Evolutionary conservation across 2,329 filamentous ascomycete species (phyloP).

Genomic region (Cercospora berteroae): DNA sequence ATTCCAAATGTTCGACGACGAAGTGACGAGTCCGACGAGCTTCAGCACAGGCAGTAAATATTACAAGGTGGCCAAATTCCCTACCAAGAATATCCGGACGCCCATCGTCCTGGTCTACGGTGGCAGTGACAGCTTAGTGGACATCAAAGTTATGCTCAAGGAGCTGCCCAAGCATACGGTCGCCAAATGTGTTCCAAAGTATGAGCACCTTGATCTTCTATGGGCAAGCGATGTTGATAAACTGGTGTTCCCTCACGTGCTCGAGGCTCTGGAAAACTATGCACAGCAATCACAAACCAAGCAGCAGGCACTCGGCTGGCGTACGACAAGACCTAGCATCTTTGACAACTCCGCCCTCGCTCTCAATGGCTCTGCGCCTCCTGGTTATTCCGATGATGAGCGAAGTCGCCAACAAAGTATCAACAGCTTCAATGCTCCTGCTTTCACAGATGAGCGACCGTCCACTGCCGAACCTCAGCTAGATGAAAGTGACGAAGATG

Average conservation of each 20-base stretch:
- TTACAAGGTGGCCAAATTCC: conserved; percentile 94
- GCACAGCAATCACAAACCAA: conserved; percentile 34
- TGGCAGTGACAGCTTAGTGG: conserved; percentile 87
- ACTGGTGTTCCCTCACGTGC: conserved; percentile 87
- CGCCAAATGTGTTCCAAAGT: conserved; percentile 83
- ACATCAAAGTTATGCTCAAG: conserved; percentile 87
- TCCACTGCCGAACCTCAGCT: conserved; percentile 29
- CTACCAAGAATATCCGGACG: conserved; percentile 94
- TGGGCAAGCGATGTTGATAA: conserved; percentile 85
- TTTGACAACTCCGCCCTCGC: conserved; percentile 22
- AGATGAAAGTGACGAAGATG: conserved; percentile 33
- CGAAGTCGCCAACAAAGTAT: conserved; percentile 13
- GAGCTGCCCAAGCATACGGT: conserved; percentile 83
- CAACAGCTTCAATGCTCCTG: conserved; percentile 20
- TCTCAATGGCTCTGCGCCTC: conserved; percentile 28
- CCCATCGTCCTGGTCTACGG: conserved; percentile 93
- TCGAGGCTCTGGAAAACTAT: conserved; percentile 77
- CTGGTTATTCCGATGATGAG: conserved; percentile 34
- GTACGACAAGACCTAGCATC: conserved; percentile 24
- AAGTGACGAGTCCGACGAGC: conserved; percentile 74
- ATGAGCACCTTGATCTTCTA: conserved; percentile 94
- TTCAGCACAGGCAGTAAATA: conserved; percentile 73
- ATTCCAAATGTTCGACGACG: conserved; percentile 99
- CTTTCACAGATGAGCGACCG: conserved; percentile 25
- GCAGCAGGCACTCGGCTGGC: conserved; percentile 25